phyloP scores from a whole-genome alignment of 2,329 filamentous ascomycete species.

The Alternaria panax region DNA sequence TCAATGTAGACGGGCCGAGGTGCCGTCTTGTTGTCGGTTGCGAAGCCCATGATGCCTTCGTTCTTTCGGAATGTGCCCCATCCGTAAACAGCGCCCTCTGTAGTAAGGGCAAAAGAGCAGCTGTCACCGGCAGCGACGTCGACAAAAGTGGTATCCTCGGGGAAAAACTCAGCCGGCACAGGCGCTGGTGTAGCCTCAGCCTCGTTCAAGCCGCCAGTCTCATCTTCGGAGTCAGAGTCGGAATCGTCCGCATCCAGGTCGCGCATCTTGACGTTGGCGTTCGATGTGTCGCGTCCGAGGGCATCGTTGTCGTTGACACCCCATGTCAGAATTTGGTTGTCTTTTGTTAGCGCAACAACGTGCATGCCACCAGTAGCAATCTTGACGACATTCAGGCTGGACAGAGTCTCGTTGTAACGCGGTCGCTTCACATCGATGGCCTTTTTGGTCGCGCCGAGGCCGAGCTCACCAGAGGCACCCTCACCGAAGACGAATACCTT shows the following conservation, averaged over 20 bases:
- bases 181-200: constrained; percentile 71
- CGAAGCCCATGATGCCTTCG: constrained; percentile 72
- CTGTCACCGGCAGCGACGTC: constrained; percentile 77
- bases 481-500: constrained; percentile 84
- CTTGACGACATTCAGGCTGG: constrained; percentile 72
- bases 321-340: constrained; percentile 85
- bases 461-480: constrained; percentile 81
- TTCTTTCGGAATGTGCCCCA: constrained; percentile 83
- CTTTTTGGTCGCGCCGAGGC: constrained; percentile 72
- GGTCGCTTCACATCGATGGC: constrained; percentile 77
- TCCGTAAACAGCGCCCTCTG: constrained; percentile 77
- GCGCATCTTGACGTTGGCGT: constrained; percentile 66
- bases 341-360: constrained; percentile 74
- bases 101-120: constrained; percentile 77
- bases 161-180: constrained; percentile 64
- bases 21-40: constrained; percentile 52
- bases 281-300: constrained; percentile 75
- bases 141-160: constrained; percentile 67
- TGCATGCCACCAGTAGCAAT: constrained; percentile 85
- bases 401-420: constrained; percentile 69
- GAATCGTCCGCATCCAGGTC: constrained; percentile 61
- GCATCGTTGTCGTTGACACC: constrained; percentile 87
- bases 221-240: constrained; percentile 55
- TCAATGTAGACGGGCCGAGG: constrained; percentile 63
- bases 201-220: constrained; percentile 74